These are phyloP conservation scores for Diaporthe citrichinensis DNA, from an alignment of 2,329 filamentous ascomycete genomes.

Conservation along the genomic window DNA sequence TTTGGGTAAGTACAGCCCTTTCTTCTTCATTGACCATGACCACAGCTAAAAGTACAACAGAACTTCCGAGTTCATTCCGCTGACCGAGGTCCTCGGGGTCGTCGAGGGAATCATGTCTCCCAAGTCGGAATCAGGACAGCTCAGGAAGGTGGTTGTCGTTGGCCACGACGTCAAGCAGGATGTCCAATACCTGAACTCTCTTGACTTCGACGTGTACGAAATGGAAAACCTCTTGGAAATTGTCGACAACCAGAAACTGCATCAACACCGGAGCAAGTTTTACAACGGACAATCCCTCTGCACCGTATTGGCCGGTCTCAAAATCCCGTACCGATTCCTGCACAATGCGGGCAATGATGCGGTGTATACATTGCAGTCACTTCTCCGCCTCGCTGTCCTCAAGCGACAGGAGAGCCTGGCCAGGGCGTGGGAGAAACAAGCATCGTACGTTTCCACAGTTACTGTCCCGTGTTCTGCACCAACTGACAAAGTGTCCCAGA, in stretches of 20 bases:
- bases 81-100: constrained; percentile 50
- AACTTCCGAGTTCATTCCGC: constrained; percentile 57
- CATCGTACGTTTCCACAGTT: not conserved
- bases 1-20: constrained; percentile 74
- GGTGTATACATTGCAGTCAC: constrained; percentile 80
- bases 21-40: not conserved
- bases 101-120: constrained; percentile 56
- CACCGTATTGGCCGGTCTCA: constrained; percentile 74
- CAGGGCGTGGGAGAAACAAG: constrained; percentile 37
- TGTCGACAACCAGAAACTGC: constrained; percentile 81
- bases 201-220: constrained; percentile 74
- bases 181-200: constrained; percentile 73
- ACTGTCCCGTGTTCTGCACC: not conserved
- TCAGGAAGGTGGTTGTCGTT: constrained; percentile 77
- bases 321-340: constrained; percentile 74
- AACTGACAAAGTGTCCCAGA: constrained; percentile 5
- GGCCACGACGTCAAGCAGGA: constrained; percentile 82
- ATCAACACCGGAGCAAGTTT: constrained; percentile 72
- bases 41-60: constrained; percentile 49
- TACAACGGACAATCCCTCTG: constrained; percentile 69
- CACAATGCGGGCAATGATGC: constrained; percentile 94
- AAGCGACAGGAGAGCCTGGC: constrained; percentile 49
- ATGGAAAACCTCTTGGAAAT: constrained; percentile 71
- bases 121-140: constrained; percentile 31
- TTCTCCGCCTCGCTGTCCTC: constrained; percentile 72